These are phyloP conservation scores for Cubamyces sp. DNA, from an alignment of 768 basidiomycete genomes.

Conservation along the genomic window DNA sequence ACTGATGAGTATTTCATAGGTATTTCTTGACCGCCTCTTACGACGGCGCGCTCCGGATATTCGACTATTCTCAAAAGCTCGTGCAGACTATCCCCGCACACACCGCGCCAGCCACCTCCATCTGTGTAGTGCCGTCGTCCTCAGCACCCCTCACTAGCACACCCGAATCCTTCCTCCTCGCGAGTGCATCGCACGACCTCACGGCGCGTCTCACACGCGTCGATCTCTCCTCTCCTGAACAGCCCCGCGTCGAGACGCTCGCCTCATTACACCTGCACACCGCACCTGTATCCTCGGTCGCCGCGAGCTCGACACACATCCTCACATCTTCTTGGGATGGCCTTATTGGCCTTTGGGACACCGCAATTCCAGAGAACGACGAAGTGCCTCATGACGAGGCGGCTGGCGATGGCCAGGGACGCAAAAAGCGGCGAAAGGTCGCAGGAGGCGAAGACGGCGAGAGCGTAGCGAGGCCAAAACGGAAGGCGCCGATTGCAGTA, in stretches of 20 bases:
- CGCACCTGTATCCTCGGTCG: slow-evolving; percentile 73
- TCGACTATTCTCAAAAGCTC: slow-evolving; percentile 68
- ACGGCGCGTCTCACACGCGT: slow-evolving; percentile 60
- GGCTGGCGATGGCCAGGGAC: slow-evolving; percentile 29
- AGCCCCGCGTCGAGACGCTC: slow-evolving; percentile 37
- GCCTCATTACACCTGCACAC: slow-evolving; percentile 86
- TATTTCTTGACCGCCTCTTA: slow-evolving; percentile 81
- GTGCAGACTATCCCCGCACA: slow-evolving; percentile 56
- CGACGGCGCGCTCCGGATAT: slow-evolving; percentile 74
- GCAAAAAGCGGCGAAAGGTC: slow-evolving; percentile 70
- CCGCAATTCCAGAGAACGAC: slow-evolving; percentile 59
- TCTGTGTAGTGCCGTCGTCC: slow-evolving; percentile 53
- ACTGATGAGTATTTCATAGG: slow-evolving; percentile 38
- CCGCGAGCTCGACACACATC: slow-evolving; percentile 59
- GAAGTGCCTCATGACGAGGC: slow-evolving; percentile 56
- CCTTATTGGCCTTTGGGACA: slow-evolving; percentile 82
- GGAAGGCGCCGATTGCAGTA: slow-evolving; percentile 72
- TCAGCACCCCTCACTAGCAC: slow-evolving; percentile 23
- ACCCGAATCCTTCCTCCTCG: slow-evolving; percentile 47
- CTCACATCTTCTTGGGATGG: slow-evolving; percentile 90
- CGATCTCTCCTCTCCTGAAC: slow-evolving; percentile 26
- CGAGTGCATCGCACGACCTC: slow-evolving; percentile 80
- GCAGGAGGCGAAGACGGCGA: slow-evolving; percentile 36
- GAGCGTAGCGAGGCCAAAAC: slow-evolving; percentile 43
- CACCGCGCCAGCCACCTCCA: slow-evolving; percentile 67